Evolutionary conservation across 2,329 filamentous ascomycete species (phyloP).

Genomic region (Lecanicillium sp.): DNA sequence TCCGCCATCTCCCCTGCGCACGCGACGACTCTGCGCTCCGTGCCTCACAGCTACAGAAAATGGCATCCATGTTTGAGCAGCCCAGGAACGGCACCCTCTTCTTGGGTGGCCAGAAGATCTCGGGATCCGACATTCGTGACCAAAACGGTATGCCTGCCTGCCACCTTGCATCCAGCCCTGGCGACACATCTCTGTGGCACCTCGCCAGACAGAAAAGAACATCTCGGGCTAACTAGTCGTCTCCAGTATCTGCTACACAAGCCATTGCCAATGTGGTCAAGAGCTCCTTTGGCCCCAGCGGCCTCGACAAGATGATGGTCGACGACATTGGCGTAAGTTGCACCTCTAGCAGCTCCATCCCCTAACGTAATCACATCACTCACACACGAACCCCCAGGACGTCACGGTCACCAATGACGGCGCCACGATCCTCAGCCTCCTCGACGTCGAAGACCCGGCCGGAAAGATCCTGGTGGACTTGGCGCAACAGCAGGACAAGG

Average conservation of each 20-base stretch:
- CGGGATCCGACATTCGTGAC: conserved; percentile 90
- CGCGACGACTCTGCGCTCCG: conserved; percentile 1
- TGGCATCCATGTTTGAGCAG: conserved; percentile 96
- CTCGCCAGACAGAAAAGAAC: no score
- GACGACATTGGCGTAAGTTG: conserved; percentile 86
- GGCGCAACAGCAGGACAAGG: conserved; percentile 97
- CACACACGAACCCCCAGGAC: conserved; percentile 48
- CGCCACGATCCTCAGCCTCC: conserved; percentile 87
- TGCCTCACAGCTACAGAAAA: conserved; percentile 28
- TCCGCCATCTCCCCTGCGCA: conserved; percentile 1
- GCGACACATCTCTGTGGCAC: background rate
- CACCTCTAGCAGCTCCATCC: no score
- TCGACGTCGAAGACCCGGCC: conserved; percentile 96
- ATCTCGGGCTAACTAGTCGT: conserved; percentile 12
- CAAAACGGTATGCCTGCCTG: conserved; percentile 65
- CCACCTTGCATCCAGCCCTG: conserved; percentile 5
- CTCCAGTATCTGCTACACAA: conserved; percentile 59
- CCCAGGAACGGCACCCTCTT: conserved; percentile 94
- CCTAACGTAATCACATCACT: conserved; percentile 12
- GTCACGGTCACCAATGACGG: conserved; percentile 99
- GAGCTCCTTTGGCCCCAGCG: conserved; percentile 94
- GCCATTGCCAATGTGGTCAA: conserved; percentile 98
- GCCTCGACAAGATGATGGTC: conserved; percentile 99
- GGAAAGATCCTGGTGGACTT: conserved; percentile 98
- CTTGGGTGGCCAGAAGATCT: conserved; percentile 95